Evolutionary conservation across 1,284 basidiomycete genomes (phyloP).

Genomic region (Erythrobasidium hasegawianum): DNA sequence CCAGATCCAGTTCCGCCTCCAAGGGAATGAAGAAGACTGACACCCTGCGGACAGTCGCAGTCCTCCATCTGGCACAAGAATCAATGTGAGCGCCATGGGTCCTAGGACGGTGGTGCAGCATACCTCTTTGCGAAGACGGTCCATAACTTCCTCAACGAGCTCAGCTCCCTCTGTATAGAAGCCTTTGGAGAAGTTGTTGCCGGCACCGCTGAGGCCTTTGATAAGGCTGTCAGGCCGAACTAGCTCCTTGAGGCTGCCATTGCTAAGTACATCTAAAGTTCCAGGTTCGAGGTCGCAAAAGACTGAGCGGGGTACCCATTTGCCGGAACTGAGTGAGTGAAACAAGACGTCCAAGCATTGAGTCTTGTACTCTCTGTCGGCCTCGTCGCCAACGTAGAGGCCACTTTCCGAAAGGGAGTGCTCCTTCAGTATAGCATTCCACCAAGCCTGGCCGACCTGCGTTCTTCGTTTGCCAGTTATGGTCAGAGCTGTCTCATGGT

Average conservation of each 20-base stretch:
- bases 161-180: conserved; percentile 80
- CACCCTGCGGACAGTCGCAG: conserved; percentile 86
- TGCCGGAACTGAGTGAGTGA: not conserved
- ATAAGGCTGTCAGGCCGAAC: conserved; percentile 54
- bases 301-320: not conserved
- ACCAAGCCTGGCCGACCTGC: not conserved
- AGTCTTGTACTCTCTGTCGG: not conserved
- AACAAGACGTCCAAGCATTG: conserved; percentile 3
- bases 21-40: conserved; percentile 87
- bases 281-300: conserved; percentile 84
- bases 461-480: not conserved
- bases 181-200: conserved; percentile 81
- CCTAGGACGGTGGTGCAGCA: too few relatives aligned
- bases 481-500: not conserved
- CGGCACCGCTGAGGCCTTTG: conserved; percentile 60
- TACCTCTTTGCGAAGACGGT: conserved; percentile 50
- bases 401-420: not conserved
- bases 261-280: conserved; percentile 64
- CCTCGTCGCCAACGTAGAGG: not conserved
- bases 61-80: conserved; percentile 61
- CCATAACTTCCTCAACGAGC: conserved; percentile 75
- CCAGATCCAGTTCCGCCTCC: conserved; percentile 91
- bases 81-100: too few relatives aligned
- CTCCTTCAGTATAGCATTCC: not conserved
- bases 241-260: conserved; percentile 10